Base-by-base conservation (phyloP, 176 grass and related monocot genomes). In the Triticum turgidum region DNA sequence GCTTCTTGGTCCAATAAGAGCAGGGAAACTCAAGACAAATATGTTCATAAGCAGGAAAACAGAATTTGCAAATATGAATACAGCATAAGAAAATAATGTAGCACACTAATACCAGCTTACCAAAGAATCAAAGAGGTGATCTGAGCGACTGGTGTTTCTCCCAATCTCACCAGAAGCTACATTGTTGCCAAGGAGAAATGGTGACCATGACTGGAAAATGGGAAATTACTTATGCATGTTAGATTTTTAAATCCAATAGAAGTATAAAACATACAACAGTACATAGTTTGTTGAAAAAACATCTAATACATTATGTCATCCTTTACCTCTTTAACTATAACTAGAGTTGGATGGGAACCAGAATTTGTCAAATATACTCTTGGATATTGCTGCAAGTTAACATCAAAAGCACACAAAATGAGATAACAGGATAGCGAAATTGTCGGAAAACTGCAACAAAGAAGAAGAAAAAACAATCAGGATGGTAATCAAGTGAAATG, bases 171-270 rank as follows among this genome's bases (percentile, higher is more conserved):
- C 45, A 71, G 18, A 45, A 56, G 82, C 52, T 74, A 52, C 54
- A 79, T 83, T 79, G 35, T 83, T 86, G 77, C 85, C 81, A 89
- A 92, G 63, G 82, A 90, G 66, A 93, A 98, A 98, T 11, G 96
- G 96, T 79, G 90, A 92, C 96, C 96, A 98, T 22, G 80, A 85
- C 96, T 98, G 80, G 79, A 84, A 58, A 87, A 82, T 25, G 63
- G 72, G 29, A 79, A 89, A 86, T 80, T 74, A 58, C 34, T 56
- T 35, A 47, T 29, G 20, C 25, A 54, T 82, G 24, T 72, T 59
- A 66, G 11, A 82, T 76, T 34, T 67, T 18, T 66, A 86, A 65
- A 38, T 25, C 52, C 22, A 83, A 90, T 21, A 44, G 1, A 75
- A 75, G n/a, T 69, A 72, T 41, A 61, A 15, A 52, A 52, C 68